Base-by-base conservation (phyloP, 495 filamentous ascomycete genomes). In the Symbiotaphrina buchneri region DNA sequence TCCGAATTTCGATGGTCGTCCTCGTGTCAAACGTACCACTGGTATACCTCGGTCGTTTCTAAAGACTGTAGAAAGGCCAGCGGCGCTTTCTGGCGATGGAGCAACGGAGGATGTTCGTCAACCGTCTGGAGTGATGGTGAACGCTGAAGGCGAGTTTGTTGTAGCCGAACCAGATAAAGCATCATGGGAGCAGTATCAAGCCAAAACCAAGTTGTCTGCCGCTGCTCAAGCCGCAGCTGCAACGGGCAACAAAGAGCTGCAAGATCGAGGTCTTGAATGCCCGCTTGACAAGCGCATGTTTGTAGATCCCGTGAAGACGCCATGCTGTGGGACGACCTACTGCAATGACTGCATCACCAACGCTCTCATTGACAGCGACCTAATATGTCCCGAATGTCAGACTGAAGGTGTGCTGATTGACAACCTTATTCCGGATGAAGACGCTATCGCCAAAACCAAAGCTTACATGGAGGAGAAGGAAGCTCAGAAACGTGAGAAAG, bases 291-390 rank as follows among this genome's bases (percentile, higher is more conserved):
- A 90, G 53, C 80, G 74, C 51, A 70, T 92, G 60, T 93, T 94
- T 57, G 65, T 85, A 71, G 77, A 93, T 49, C 84, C 87, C 60
- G 83, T 82, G 59, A 85, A 92, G 65, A 95, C 85, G 41, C 90
- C 87, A 37, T 97, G 87, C 61, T 97, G 87, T 61, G 66, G 75
- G 50, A 83, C 74, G 63, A 92, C 83, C 48, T 95, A 85, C 65
- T 97, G 87, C 68, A 78, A 82, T 66, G 82, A 95, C 42, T 97
- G 87, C 74, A 92, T 95, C 52, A 83, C 83, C 43, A 90, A 84
- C 68, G 74, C 80, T 44, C 71, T 97, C 56, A 82, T 92, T 55
- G 82, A 95, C 59, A 85, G 74, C 65, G 87, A 97, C 62, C 81
- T 97, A 58, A 61, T 78, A 45, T 97, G 87, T 50, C 90, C 90